Base-by-base conservation (phyloP, 2,329 filamentous ascomycete genomes). In the Ceratocystis harringtonii region DNA sequence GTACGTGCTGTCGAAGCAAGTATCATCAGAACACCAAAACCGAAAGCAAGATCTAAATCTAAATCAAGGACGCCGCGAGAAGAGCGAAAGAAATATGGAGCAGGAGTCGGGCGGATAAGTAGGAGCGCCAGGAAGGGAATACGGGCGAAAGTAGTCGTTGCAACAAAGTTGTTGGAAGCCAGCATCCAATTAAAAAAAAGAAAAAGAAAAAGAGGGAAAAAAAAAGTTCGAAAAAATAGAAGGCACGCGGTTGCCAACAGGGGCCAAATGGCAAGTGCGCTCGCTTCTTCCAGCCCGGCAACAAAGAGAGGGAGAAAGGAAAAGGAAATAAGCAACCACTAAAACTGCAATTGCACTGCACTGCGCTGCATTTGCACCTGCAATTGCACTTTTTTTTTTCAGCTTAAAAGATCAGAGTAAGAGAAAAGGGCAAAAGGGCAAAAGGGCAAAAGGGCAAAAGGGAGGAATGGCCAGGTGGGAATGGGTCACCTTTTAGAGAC, bases 121-220 rank as follows among this genome's bases (percentile, higher is more conserved):
- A 64, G 52, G 64, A 57, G 60, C 44, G 64, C 45, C 52, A 30
- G 22, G 30, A 28, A 65, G 8, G 22, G 4, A 58, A 32, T 58
- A 58, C 55, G 55, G 15, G 55, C 64, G 45, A 65, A 65, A 65
- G 57, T 64, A 36, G 55, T 58, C 8, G 55, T 58, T 58, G 55
- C 55, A 58, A 36, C 28, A 58, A 36, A 58, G 55, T 32, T 58
- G 55, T 7, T 57, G 10, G 55, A 58, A 36, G 55, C 55, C 55
- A 36, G 55, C 55, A 36, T 58, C 55, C 55, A 58, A 58, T 58
- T 7, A 25, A 32, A 28, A 57, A 62, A 66, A 30, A 60, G 50
- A 57, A 60, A 1, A 52, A 44, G 4, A 58, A 44, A 50, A 55
- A 63, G 32, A 58, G 4, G 28, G 22, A 25, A 44, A 15, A 44